A percentile compares a stretch with the other conserved stretches of the same genome.
Conservation (phyloP, 352 stramenopile genomes). For the Phytopythium sindhum region DNA sequence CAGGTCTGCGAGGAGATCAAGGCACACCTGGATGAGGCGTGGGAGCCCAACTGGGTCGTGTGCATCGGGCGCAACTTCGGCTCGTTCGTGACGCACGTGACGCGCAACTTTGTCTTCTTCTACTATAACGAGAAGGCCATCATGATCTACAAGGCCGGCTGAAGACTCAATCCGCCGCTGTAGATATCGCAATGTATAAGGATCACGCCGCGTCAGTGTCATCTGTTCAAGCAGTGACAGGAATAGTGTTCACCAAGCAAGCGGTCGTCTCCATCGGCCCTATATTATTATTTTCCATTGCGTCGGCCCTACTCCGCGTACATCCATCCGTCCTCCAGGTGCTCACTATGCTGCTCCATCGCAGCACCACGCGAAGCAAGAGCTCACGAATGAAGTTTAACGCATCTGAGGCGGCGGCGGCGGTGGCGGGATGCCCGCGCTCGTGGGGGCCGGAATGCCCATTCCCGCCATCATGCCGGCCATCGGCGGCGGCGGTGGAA, state of each 20-base stretch:
- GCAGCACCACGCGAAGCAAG: no score
- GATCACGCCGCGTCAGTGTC: neutral
- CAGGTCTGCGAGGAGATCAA: constrained; percentile 84
- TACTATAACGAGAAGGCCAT: constrained; percentile 87
- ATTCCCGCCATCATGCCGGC: constrained; percentile 19
- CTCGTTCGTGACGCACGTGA: constrained; percentile 92
- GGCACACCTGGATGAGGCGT: constrained; percentile 66
- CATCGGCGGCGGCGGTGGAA: constrained; percentile 30
- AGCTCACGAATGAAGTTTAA: neutral
- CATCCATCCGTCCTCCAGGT: neutral
- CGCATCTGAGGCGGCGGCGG: constrained; percentile 33
- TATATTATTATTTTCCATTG: constrained; percentile 1
- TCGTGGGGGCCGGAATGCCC: constrained; percentile 15
- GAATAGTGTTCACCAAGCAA: neutral
- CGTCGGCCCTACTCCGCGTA: no score
- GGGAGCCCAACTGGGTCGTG: constrained; percentile 83
- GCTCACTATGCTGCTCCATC: neutral
- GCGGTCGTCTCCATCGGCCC: neutral
- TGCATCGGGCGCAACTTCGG: constrained; percentile 92
- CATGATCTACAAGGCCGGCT: constrained; percentile 87
- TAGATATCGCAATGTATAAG: no score
- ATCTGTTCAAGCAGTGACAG: neutral
- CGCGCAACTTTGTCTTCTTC: constrained; percentile 91
- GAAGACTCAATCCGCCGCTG: no score
- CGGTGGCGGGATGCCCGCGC: constrained; percentile 28